Base-by-base conservation (phyloP, 139 green algal genomes). In the Auxenochlorella pyrenoidosa region DNA sequence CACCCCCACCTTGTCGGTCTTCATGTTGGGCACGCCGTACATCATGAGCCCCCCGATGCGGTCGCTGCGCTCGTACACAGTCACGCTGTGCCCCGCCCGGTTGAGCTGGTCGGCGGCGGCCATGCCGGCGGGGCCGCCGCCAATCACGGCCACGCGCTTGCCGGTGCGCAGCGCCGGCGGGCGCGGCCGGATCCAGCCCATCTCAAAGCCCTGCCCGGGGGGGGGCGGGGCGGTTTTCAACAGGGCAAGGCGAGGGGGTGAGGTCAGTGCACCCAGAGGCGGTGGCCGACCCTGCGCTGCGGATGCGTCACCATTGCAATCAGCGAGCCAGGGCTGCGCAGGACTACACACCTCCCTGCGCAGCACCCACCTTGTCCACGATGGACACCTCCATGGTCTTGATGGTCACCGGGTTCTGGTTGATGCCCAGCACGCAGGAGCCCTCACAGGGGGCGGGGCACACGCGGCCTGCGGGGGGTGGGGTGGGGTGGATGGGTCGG, bases 81-180 rank as follows among this genome's bases (percentile, higher is more conserved):
- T 99, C 59, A 95, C 95, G 73, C 90, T 91, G 87, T 98, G 95
- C 22, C 96, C 96, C 88, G 94, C 94, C 92, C 98, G 98, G 93
- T 99, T 99, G n/a, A 99, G 94, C 95, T 99, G 96, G 90, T 99
- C 97, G 5, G 97, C 97, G 2, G 97, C 96, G 3, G 97, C 97
- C 73, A 99, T 89, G 85, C 97, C 97, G 3, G 97, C 96, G 40
- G 97, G 97, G 6, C 97, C 97, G 47, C 90, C 94, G 78, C 97
- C 97, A 34, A 99, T 94, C 47, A 99, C 88, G 3, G 97, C 95
- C 54, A 99, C 96, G 63, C 89, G 91, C 77, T 92, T 93, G 66
- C 94, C 94, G 44, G 95, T 98, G 87, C 97, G 95, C 75, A 93
- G 81, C 80, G 86, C 86, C 16, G 97, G 97, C 22, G 97, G 97